These are phyloP conservation scores for Sporothrix phasma DNA, from an alignment of 2,329 filamentous ascomycete species.

Conservation along the genomic window DNA sequence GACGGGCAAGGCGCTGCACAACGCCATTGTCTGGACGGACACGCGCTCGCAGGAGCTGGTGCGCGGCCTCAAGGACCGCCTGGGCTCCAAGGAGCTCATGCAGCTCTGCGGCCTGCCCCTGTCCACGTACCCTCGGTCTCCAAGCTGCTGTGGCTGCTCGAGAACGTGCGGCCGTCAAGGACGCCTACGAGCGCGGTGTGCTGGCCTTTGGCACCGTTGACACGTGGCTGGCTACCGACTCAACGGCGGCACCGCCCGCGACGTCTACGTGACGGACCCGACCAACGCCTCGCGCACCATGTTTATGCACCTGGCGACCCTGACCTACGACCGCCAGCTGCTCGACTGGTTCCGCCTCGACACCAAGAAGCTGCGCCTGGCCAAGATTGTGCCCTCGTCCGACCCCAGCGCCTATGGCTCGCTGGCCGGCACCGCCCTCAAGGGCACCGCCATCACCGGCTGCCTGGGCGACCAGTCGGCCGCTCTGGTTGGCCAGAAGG, in stretches of 20 bases:
- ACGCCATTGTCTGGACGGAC: constrained; percentile 85
- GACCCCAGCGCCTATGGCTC: constrained; percentile 62
- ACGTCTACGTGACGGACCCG: constrained; percentile 69
- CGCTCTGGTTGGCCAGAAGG: constrained; percentile 75
- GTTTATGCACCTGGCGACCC: constrained; percentile 81
- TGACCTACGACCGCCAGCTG: constrained; percentile 69
- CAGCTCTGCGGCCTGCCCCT: constrained; percentile 70
- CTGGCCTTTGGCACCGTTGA: constrained; percentile 82
- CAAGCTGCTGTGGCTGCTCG: constrained; percentile 78
- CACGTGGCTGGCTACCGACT: constrained; percentile 80
- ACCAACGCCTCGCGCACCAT: constrained; percentile 86
- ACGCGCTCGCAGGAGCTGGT: constrained; percentile 68
- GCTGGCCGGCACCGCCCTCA: constrained; percentile 53
- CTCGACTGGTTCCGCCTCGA: constrained; percentile 70
- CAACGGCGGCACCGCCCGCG: constrained; percentile 58
- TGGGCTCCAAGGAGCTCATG: constrained; percentile 58
- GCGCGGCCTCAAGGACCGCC: constrained; percentile 59
- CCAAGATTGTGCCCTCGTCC: constrained; percentile 73
- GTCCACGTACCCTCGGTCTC: constrained; percentile 78
- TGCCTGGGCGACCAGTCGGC: constrained; percentile 85
- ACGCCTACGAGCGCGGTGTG: constrained; percentile 67
- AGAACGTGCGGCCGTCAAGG: constrained; percentile 57
- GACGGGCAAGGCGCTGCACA: constrained; percentile 71
- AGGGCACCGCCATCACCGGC: constrained; percentile 64
- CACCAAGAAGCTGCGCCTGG: constrained; percentile 58